Base-by-base conservation (phyloP, 139 green algal species). In the Dunaliella primolecta region DNA sequence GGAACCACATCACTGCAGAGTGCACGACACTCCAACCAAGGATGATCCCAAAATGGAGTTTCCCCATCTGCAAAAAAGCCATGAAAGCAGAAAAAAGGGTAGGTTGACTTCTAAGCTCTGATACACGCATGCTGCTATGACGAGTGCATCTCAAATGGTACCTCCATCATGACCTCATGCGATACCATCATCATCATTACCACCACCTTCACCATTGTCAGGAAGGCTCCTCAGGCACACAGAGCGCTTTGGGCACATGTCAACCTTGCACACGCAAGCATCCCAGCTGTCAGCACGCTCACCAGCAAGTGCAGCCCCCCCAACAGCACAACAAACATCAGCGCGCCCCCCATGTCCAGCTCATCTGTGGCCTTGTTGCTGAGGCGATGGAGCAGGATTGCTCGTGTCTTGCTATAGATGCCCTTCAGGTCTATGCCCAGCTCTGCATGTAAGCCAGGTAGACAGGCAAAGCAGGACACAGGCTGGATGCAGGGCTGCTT, bases 1-100 rank as follows among this genome's bases (percentile, higher is more conserved):
- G 36, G 64, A 91, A 93, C 92, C 94, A 98, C 20, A 99, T 64
- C 36, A 95, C 84, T 1, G 91, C 83, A 24, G 90, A 94, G 56
- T 92, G 93, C n/a, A 97, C 89, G 2, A 97, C 93, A 36, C 89
- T 95, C 96, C 96, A 98, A 27, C 96, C 96, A 36, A 99, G 87
- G 78, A 98, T 96, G 77, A 98, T 92, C 21, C 96, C 96, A 90
- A 98, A 98, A 86, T 98, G 95, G 29, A 98, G 88, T 85, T 98
- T 98, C 70, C 93, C 96, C 74, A 93, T 92, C 94, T 98, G 90
- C 46, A 78, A 64, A n/a, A n/a, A n/a, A 15, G 46, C n/a, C 79
- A 83, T 83, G 79, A 36, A 64, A 24, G n/a, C n/a, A n/a, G n/a
- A n/a, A n/a, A n/a, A n/a, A n/a, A n/a, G n/a, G n/a, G n/a, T n/a